Percentiles rank a stretch among this genome's conserved stretches.
These are phyloP conservation scores for Amanita jacksonii DNA, from an alignment of 768 basidiomycete species.

Conservation along the genomic window DNA sequence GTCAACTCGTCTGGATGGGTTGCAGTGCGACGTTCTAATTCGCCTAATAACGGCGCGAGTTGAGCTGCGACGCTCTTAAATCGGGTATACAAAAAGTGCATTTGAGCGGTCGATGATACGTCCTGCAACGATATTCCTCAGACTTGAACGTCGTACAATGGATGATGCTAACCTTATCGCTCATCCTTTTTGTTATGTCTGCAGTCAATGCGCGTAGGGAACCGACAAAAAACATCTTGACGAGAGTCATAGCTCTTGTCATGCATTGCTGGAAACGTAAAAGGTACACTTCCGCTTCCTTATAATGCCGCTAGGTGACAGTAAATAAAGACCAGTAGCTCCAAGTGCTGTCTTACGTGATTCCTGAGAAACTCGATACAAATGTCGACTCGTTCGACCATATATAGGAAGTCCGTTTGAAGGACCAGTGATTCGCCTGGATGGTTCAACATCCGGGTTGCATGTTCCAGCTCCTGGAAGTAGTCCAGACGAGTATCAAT, in stretches of 20 bases:
- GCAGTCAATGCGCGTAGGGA: slow-evolving; percentile 68
- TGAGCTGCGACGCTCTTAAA: slow-evolving; percentile 66
- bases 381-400: slow-evolving; percentile 92
- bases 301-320: slow-evolving; percentile 65
- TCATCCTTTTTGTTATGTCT: slow-evolving; percentile 68
- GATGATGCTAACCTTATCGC: slow-evolving; percentile 51
- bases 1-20: slow-evolving; percentile 80
- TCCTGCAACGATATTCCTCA: slow-evolving; percentile 33
- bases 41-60: slow-evolving; percentile 68
- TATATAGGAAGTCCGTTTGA: slow-evolving; percentile 85
- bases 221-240: slow-evolving; percentile 94
- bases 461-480: slow-evolving; percentile 90
- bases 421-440: slow-evolving; percentile 90
- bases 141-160: neutral
- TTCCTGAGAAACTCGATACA: slow-evolving; percentile 85
- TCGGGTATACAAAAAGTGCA: slow-evolving; percentile 84
- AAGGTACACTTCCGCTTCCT: slow-evolving; percentile 90
- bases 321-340: neutral
- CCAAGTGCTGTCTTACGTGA: slow-evolving; percentile 49
- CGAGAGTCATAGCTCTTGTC: slow-evolving; percentile 95
- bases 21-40: slow-evolving; percentile 72
- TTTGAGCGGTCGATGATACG: slow-evolving; percentile 70
- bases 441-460: slow-evolving; percentile 88
- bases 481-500: slow-evolving; percentile 79
- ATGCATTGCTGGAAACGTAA: slow-evolving; percentile 97